Base-by-base conservation (phyloP, 2,329 filamentous ascomycete species). In the Rutstroemia sp. region DNA sequence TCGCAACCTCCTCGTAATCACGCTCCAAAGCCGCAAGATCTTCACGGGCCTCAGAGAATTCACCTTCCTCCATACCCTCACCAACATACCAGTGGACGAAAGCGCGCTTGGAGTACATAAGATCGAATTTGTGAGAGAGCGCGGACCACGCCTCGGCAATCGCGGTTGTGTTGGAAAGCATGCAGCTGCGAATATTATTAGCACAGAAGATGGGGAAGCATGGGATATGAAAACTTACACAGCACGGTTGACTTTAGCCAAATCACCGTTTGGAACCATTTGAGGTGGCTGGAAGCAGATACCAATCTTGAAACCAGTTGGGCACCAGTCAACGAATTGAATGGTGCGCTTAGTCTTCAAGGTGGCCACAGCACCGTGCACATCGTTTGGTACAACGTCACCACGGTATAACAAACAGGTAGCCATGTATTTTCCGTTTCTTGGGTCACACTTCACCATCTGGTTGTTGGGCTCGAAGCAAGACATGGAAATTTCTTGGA, bases 21-120 rank as follows among this genome's bases (percentile, higher is more conserved):
- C 79, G 81, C 72, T 85, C 82, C 49, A 86, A 70, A 38, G 82
- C 83, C 49, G 83, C 83, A 59, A 86, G 71, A 70, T 86, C 82
- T 71, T 86, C 83, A 65, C 83, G 76, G 41, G 83, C 82, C 68
- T 86, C 83, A 34, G 75, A 79, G 72, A 86, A 86, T 68, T 86
- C 83, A 61, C 83, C 83, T 69, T 86, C 82, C 71, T 86, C 83
- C 83, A 86, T 86, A 70, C 83, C 83, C 70, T 86, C 83, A 62
- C 83, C 83, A 56, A 86, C 83, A 64, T 86, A 86, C 83, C 83
- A 86, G 69, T 86, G 83, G 16, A 86, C 83, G 67, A 86, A 86
- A 16, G 83, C 83, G 60, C 83, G 79, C 74, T 86, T 86, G 60
- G 77, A 78, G 72, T 86, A 86, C 83, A 86, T 86, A 60, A 86